Percentiles rank a stretch among this genome's conserved stretches.
These are phyloP conservation scores for Eucalyptus globulus DNA, from an alignment of 345 rosid genomes.

Conservation along the genomic window DNA sequence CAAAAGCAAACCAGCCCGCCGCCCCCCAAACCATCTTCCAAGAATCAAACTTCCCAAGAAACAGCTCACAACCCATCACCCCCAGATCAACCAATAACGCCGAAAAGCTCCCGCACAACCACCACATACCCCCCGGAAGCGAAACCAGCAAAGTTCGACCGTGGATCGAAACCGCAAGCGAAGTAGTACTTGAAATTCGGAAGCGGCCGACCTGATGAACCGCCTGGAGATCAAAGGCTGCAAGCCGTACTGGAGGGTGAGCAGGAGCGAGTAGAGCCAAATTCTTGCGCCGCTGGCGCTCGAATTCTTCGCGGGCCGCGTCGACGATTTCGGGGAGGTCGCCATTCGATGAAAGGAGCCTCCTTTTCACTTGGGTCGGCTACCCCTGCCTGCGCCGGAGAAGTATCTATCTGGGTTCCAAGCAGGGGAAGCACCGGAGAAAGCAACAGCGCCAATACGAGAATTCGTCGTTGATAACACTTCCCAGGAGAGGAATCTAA, in stretches of 20 bases:
- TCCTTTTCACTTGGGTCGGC: background rate
- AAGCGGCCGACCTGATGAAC: conserved; percentile 42
- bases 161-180: background rate
- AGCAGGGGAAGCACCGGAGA: background rate
- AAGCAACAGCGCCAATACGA: background rate
- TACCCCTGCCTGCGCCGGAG: background rate
- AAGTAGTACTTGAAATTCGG: background rate
- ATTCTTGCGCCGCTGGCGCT: conserved; percentile 5
- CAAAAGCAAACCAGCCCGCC: background rate
- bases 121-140: background rate
- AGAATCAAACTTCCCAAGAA: background rate
- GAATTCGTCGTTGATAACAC: background rate
- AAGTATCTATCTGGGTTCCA: background rate
- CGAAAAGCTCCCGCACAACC: background rate
- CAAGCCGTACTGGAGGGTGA: conserved; percentile 81
- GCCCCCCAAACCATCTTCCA: background rate
- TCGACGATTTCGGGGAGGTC: background rate
- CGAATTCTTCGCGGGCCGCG: background rate
- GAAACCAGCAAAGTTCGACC: background rate
- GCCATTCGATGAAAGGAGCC: background rate
- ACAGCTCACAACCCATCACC: background rate
- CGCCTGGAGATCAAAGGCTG: conserved; percentile 96
- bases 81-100: background rate
- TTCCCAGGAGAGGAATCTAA: background rate
- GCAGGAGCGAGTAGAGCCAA: conserved; percentile 61